These are phyloP conservation scores for Suhomyces chickasaworum DNA, from an alignment of 1,139 yeast genomes.

Conservation along the genomic window DNA sequence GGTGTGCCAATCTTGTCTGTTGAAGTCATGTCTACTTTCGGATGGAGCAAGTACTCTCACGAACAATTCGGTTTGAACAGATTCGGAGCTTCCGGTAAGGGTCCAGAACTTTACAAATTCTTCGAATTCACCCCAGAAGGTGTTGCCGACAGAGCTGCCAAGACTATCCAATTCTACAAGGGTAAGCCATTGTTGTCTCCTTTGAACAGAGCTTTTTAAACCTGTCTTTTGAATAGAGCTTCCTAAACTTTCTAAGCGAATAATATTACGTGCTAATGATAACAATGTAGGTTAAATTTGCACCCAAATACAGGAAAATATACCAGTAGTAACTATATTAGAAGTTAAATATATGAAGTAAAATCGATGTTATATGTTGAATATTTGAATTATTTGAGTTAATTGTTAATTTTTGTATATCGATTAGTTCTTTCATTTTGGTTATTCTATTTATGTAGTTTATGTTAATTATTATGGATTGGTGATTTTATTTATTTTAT, in stretches of 20 bases:
- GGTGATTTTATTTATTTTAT: not conserved
- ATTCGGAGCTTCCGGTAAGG: slow-evolving; percentile 98
- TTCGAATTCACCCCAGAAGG: slow-evolving; percentile 95
- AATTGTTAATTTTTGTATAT: too few species aligned
- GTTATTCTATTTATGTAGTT: too few species aligned
- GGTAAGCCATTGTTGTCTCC: slow-evolving; percentile 75
- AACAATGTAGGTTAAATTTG: slow-evolving; percentile 1
- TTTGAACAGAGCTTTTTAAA: slow-evolving; percentile 72
- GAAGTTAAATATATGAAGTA: too few species aligned
- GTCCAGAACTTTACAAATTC: slow-evolving; percentile 75
- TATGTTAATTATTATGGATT: too few species aligned
- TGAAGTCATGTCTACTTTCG: slow-evolving; percentile 89
- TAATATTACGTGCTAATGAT: slow-evolving; percentile 6
- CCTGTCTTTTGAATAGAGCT: slow-evolving; percentile 59
- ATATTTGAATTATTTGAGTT: too few species aligned
- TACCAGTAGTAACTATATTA: too few species aligned
- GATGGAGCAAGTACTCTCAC: slow-evolving; percentile 96
- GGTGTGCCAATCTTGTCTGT: slow-evolving; percentile 92
- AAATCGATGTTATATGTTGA: too few species aligned
- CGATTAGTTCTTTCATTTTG: too few species aligned
- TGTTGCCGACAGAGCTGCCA: slow-evolving; percentile 80
- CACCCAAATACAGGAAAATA: slow-evolving; percentile 1
- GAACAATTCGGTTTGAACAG: slow-evolving; percentile 95
- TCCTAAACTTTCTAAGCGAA: slow-evolving; percentile 39
- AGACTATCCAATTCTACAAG: slow-evolving; percentile 82